phyloP scores from a whole-genome alignment of 2,329 filamentous ascomycete genomes.

The Colletotrichum filicis region DNA sequence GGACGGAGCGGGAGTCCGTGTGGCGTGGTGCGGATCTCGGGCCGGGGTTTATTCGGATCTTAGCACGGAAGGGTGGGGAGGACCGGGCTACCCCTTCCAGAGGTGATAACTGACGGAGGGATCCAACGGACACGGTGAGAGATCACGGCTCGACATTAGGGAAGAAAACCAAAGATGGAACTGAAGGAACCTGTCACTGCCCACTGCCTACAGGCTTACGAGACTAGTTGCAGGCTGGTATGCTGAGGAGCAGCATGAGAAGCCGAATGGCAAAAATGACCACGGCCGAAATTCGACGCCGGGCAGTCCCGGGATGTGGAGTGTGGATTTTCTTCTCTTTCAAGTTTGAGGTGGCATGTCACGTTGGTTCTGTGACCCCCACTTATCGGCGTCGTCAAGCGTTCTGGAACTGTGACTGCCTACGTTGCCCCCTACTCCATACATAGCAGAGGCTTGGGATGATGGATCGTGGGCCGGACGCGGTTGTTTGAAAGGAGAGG shows the following conservation, averaged over 20 bases:
- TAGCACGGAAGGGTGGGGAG: not conserved
- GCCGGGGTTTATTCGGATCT: constrained; percentile 10
- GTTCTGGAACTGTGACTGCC: not conserved
- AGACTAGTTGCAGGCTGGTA: not conserved
- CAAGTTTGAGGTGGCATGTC: not conserved
- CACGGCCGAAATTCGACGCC: not conserved
- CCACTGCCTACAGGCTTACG: no score
- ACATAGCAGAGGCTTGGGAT: not conserved
- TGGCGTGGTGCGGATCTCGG: constrained; percentile 1
- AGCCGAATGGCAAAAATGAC: not conserved
- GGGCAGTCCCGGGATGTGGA: constrained; percentile 23
- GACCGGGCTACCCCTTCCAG: not conserved
- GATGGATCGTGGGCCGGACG: not conserved
- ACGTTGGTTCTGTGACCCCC: not conserved
- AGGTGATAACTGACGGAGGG: not conserved
- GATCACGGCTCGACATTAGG: not conserved
- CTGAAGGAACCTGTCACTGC: not conserved
- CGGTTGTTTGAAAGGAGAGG: not conserved
- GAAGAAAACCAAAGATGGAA: not conserved
- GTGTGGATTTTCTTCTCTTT: not conserved
- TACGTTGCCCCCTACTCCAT: not conserved
- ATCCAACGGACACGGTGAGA: no score
- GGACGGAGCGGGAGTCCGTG: constrained; percentile 25
- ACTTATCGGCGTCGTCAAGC: not conserved
- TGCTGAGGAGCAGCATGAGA: not conserved